A percentile compares a stretch with the other conserved stretches of the same genome.
Evolutionary conservation across 176 grass and related monocot species (phyloP).

Genomic region (Triticum monococcum): DNA sequence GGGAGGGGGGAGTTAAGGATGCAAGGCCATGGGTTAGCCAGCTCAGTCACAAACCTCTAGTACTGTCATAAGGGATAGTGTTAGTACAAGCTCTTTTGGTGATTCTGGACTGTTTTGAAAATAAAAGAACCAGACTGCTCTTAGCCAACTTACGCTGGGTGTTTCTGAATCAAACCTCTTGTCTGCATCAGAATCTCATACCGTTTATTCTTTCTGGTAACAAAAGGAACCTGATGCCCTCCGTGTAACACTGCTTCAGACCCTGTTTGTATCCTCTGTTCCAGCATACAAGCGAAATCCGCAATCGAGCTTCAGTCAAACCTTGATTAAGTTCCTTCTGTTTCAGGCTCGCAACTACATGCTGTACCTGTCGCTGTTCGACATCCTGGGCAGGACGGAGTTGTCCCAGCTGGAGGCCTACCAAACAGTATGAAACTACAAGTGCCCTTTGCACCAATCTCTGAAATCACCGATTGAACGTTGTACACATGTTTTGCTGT

Average conservation of each 20-base stretch:
- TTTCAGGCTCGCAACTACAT: constrained; percentile 53
- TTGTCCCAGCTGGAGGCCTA: constrained; percentile 39
- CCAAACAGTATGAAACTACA: constrained; percentile 28
- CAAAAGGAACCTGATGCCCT: too few relatives aligned
- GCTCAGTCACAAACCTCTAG: neutral
- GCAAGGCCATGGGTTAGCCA: neutral
- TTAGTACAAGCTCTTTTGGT: neutral
- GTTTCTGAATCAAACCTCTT: too few relatives aligned
- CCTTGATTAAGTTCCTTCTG: neutral
- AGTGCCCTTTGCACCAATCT: neutral
- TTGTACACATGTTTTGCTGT: neutral
- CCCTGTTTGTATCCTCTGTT: neutral
- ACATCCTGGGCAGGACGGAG: constrained; percentile 57
- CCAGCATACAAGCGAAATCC: too few relatives aligned
- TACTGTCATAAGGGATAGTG: neutral
- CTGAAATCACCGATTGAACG: neutral
- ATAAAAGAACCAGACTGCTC: neutral
- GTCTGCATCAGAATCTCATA: too few relatives aligned
- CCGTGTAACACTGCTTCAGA: fast-evolving
- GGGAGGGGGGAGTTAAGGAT: neutral
- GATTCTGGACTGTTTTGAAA: neutral
- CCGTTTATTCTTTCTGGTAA: too few relatives aligned
- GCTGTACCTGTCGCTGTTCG: constrained; percentile 56
- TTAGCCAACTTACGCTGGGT: too few relatives aligned
- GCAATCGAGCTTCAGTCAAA: too few relatives aligned